Evolutionary conservation across 2,329 filamentous ascomycete genomes (phyloP).

Genomic region (Scytalidium lignicola): DNA sequence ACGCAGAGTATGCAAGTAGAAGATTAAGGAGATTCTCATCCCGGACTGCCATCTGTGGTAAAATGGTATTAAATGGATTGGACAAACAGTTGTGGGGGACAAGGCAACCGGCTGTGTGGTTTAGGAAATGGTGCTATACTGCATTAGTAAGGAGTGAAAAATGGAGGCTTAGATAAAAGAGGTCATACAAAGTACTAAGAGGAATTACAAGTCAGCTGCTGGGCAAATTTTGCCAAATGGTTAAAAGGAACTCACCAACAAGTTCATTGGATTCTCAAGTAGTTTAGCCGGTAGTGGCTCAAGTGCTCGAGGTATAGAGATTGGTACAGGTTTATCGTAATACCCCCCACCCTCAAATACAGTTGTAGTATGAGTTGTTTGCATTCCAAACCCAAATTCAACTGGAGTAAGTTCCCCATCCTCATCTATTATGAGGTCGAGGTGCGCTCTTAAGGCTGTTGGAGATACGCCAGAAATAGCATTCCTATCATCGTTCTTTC

Average conservation of each 20-base stretch:
- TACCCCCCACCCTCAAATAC: constrained; percentile 59
- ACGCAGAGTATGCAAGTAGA: constrained; percentile 78
- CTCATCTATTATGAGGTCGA: constrained; percentile 25
- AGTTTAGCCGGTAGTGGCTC: constrained; percentile 47
- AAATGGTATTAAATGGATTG: constrained; percentile 47
- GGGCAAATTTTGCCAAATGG: not conserved
- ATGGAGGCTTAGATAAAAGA: not conserved
- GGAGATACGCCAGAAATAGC: constrained; percentile 52
- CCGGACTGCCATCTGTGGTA: constrained; percentile 58
- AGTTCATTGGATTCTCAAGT: constrained; percentile 71
- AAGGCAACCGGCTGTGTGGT: constrained; percentile 67
- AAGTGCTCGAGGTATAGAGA: constrained; percentile 46
- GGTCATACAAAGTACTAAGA: constrained; percentile 43
- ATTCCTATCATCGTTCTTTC: constrained; percentile 63
- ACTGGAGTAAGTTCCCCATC: constrained; percentile 30
- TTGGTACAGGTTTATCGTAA: constrained; percentile 63
- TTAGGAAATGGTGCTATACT: constrained; percentile 57
- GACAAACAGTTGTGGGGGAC: constrained; percentile 45
- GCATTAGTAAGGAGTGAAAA: constrained; percentile 7
- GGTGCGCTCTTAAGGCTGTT: constrained; percentile 17
- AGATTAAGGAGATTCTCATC: constrained; percentile 71
- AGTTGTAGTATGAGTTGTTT: constrained; percentile 38
- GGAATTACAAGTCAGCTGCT: not conserved
- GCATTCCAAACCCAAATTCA: constrained; percentile 44
- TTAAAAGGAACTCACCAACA: constrained; percentile 40